Conservation (phyloP, 176 grass and related monocot species). For the Carex parvula region DNA sequence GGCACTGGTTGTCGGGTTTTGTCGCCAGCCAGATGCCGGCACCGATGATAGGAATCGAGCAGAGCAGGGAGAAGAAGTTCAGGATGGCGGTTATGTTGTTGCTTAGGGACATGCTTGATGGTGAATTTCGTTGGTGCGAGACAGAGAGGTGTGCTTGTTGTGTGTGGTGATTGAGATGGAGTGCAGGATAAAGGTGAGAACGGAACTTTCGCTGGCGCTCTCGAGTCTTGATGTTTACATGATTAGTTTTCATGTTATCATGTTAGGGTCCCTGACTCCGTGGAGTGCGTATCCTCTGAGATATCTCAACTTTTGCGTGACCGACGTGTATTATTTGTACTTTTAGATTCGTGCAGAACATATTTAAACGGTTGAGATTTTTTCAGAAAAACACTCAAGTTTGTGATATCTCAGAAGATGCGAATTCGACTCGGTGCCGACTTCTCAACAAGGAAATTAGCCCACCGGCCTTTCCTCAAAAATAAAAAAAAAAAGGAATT, state of each 20-base stretch:
- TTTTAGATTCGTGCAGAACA: too few relatives aligned
- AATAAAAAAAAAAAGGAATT: too few relatives aligned
- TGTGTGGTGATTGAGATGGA: not conserved
- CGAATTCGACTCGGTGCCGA: too few relatives aligned
- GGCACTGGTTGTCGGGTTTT: constrained; percentile 56
- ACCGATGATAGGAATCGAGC: constrained; percentile 55
- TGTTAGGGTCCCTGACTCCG: not conserved
- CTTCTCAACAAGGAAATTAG: too few relatives aligned
- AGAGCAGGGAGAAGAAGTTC: constrained; percentile 66
- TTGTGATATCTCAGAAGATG: too few relatives aligned
- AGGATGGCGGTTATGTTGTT: constrained; percentile 88
- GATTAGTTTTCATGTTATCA: too few relatives aligned
- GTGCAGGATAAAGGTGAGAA: not conserved
- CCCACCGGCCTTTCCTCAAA: too few relatives aligned
- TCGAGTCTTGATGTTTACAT: not conserved
- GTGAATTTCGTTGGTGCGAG: not conserved
- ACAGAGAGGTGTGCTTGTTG: not conserved
- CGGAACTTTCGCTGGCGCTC: not conserved
- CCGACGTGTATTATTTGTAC: too few relatives aligned
- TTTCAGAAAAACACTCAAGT: too few relatives aligned
- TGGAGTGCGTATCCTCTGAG: too few relatives aligned
- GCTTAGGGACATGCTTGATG: constrained; percentile 58
- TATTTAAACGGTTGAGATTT: too few relatives aligned
- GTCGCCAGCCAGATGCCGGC: constrained; percentile 72
- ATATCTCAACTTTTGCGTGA: too few relatives aligned